Conservation (phyloP, 2,329 filamentous ascomycete species). For the Penicillium glabrum region DNA sequence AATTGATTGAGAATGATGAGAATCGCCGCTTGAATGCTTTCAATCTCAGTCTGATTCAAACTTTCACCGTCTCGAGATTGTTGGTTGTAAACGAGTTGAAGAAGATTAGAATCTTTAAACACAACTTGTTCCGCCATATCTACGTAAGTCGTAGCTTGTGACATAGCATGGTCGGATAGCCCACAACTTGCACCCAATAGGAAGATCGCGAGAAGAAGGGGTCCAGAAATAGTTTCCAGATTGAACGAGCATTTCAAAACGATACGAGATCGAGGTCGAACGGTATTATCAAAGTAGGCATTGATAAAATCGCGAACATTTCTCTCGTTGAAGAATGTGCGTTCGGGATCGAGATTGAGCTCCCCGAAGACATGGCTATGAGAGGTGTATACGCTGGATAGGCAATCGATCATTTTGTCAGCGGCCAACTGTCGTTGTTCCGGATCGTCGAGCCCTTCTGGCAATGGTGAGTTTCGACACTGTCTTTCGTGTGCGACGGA, state of each 20-base stretch:
- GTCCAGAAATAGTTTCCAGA: constrained; percentile 1
- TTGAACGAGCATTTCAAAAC: constrained; percentile 12
- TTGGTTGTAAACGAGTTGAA: constrained; percentile 1
- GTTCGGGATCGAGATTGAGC: background rate
- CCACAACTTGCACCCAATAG: constrained; percentile 9
- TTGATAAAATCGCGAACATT: constrained; percentile 6
- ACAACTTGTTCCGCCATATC: constrained; percentile 5
- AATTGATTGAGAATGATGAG: constrained; percentile 12
- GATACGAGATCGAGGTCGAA: constrained; percentile 16
- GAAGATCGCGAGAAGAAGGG: constrained; percentile 4
- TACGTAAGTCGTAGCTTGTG: background rate
- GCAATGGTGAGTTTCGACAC: background rate
- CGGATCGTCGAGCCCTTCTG: constrained; percentile 3
- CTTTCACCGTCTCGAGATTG: background rate
- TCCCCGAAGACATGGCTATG: background rate
- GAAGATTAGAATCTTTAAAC: constrained; percentile 5
- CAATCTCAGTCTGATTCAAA: background rate
- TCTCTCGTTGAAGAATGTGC: constrained; percentile 5
- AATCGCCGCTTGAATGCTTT: constrained; percentile 12
- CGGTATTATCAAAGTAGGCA: constrained; percentile 15
- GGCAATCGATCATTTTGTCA: constrained; percentile 1
- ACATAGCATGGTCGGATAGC: background rate
- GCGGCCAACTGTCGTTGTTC: background rate
- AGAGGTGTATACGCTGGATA: background rate
- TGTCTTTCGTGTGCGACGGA: background rate